Conservation (phyloP, 2,329 filamentous ascomycete genomes). For the Paracoccidioides brasiliensis region DNA sequence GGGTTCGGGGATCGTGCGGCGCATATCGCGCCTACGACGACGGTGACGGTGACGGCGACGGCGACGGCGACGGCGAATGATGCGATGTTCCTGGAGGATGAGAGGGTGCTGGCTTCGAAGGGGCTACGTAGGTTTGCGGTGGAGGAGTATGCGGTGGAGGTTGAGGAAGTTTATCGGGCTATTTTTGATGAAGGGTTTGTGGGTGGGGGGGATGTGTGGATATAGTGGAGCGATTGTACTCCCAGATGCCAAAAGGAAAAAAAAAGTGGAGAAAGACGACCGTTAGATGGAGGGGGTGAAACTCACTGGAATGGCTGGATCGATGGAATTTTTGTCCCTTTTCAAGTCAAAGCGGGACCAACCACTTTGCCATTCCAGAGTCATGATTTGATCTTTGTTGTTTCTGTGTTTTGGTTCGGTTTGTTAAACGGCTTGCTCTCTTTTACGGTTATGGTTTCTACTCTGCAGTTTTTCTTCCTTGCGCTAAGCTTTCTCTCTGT, state of each 20-base stretch:
- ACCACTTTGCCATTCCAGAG: too few relatives aligned
- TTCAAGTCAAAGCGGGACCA: not conserved
- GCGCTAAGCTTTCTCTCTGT: too few relatives aligned
- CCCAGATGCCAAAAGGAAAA: too few relatives aligned
- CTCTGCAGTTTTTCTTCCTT: not conserved
- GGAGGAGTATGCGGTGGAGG: conserved; percentile 72
- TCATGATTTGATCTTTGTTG: not conserved
- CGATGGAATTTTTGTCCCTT: not conserved
- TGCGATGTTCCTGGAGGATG: conserved; percentile 58
- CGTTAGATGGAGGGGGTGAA: too few relatives aligned
- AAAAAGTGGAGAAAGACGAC: not conserved
- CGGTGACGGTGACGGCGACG: too few relatives aligned
- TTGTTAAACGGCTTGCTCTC: too few relatives aligned
- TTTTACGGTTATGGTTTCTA: not conserved
- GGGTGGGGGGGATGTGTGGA: not conserved
- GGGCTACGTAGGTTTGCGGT: conserved; percentile 63
- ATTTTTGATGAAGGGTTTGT: conserved; percentile 38
- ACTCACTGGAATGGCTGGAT: too few relatives aligned
- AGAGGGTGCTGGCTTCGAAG: conserved; percentile 52
- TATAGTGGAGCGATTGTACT: too few relatives aligned
- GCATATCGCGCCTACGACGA: too few relatives aligned
- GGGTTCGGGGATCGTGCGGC: too few relatives aligned
- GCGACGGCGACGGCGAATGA: conserved; percentile 45
- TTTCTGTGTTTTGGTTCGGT: not conserved
- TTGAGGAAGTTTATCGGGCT: conserved; percentile 53